These are phyloP conservation scores for Rhynchospora pubera DNA, from an alignment of 176 grass and related monocot genomes.

Conservation along the genomic window DNA sequence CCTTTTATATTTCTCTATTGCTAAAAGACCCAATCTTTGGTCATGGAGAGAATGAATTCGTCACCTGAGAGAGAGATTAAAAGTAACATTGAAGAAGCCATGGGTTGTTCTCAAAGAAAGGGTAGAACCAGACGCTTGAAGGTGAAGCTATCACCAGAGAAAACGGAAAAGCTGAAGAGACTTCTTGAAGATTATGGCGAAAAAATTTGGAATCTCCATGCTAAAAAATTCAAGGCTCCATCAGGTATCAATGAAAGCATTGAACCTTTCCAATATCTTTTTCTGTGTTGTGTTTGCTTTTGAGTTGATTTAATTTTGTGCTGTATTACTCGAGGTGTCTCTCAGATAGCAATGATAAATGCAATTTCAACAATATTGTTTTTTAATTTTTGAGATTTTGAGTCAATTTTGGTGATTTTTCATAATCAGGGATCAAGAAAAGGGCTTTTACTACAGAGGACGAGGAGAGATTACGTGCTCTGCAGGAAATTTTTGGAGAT, in stretches of 20 bases:
- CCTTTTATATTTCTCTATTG: neutral
- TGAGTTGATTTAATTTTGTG: too few relatives aligned
- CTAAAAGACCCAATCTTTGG: neutral
- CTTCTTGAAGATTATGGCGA: neutral
- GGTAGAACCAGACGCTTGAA: neutral
- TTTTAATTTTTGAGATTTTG: neutral
- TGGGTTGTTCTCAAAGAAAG: neutral
- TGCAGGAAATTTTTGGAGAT: constrained; percentile 62
- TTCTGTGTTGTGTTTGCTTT: too few relatives aligned
- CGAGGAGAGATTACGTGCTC: constrained; percentile 57
- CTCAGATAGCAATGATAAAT: too few relatives aligned
- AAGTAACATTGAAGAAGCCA: neutral
- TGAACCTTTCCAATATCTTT: too few relatives aligned
- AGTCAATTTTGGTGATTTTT: neutral
- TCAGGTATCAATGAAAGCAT: neutral
- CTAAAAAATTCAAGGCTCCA: neutral
- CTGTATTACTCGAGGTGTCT: too few relatives aligned
- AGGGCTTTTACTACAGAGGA: constrained; percentile 60
- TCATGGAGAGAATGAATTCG: neutral
- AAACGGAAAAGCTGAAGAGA: neutral
- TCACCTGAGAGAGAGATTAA: neutral
- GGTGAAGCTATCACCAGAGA: too few relatives aligned
- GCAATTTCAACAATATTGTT: neutral
- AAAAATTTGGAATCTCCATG: neutral
- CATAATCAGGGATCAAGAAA: constrained; percentile 61